Base-by-base conservation (phyloP, 2,329 filamentous ascomycete genomes). In the Alternaria hordeiaustralica region DNA sequence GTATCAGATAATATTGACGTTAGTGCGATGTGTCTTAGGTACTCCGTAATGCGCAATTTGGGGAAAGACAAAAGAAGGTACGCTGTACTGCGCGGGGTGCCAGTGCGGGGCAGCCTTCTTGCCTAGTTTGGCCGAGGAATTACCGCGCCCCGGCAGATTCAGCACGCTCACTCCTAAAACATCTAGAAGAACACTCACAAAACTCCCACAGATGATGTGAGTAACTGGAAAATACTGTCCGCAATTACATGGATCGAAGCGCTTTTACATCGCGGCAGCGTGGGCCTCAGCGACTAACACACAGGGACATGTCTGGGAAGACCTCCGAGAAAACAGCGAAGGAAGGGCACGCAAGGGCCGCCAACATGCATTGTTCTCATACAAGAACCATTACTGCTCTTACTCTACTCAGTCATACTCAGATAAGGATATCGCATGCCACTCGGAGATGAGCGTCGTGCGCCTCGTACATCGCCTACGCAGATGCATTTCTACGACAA, bases 371-470 rank as follows among this genome's bases (percentile, higher is more conserved):
- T 41, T 41, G 36, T 41, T 41, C 36, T 41, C 36, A 41, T 41
- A 41, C 36, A 41, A 18, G 4, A 41, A 6, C 36, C 36, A 1
- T 18, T 41, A 18, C 36, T 41, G 9, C 36, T 41, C 36, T 41
- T 41, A 3, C 1, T 41, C 36, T 41, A 41, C 9, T 18, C 2
- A 11, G 15, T 41, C n/a, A 41, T 5, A 18, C 0, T 3, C 15
- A 18, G 36, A 3, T 41, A 18, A 3, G 4, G 9, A 41, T 18
- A 41, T 6, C 36, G 36, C 9, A 41, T 41, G 36, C 9, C n/a
- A 41, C 3, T 1, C 5, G 0, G 0, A 41, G n/a, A 41, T 41
- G 2, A 41, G 36, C 36, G 3, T 41, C 1, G 5, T 3, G 4
- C 1, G 3, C 36, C 36, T 41, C 36, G 3, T 41, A 18, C 36